phyloP scores from a whole-genome alignment of 768 basidiomycete genomes.

The Suillus decipiens region DNA sequence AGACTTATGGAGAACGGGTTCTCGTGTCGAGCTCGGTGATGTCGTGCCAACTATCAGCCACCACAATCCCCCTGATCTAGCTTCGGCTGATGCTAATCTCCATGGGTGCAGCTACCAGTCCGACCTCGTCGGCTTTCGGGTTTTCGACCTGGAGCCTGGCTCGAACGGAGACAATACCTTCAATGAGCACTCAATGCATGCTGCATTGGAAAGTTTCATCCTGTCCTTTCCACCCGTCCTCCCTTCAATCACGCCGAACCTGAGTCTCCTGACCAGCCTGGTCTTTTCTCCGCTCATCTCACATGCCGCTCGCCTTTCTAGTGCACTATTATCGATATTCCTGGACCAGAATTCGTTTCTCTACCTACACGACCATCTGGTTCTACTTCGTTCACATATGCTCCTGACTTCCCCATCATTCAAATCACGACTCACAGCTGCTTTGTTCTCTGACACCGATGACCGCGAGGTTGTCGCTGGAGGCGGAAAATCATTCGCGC shows the following conservation, averaged over 20 bases:
- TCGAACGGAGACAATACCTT: conserved; percentile 27
- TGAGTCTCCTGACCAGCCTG: conserved; percentile 60
- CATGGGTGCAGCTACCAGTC: conserved; percentile 26
- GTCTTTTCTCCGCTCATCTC: conserved; percentile 61
- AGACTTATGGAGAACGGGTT: conserved; percentile 40
- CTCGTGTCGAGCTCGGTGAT: conserved; percentile 17
- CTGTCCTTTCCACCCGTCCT: conserved; percentile 56
- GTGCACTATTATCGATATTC: conserved; percentile 66
- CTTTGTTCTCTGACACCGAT: conserved; percentile 78
- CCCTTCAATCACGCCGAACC: conserved; percentile 64
- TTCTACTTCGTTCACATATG: conserved; percentile 73
- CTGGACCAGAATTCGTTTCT: conserved; percentile 64
- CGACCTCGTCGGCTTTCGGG: conserved; percentile 46
- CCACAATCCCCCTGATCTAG: conserved; percentile 5
- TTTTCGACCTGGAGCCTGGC: conserved; percentile 74
- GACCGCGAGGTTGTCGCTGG: conserved; percentile 42
- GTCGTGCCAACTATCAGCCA: conserved; percentile 14
- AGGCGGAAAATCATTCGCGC: conserved; percentile 20
- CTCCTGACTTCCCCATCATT: conserved; percentile 74
- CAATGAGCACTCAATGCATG: conserved; percentile 20
- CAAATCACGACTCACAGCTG: conserved; percentile 63
- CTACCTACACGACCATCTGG: conserved; percentile 66
- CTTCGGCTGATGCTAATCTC: background rate
- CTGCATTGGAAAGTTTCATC: conserved; percentile 50
- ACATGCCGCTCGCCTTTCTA: conserved; percentile 66